A percentile compares a stretch with the other conserved stretches of the same genome.
These are phyloP conservation scores for Aspergillus neoniger DNA, from an alignment of 2,329 filamentous ascomycete species.

Conservation along the genomic window DNA sequence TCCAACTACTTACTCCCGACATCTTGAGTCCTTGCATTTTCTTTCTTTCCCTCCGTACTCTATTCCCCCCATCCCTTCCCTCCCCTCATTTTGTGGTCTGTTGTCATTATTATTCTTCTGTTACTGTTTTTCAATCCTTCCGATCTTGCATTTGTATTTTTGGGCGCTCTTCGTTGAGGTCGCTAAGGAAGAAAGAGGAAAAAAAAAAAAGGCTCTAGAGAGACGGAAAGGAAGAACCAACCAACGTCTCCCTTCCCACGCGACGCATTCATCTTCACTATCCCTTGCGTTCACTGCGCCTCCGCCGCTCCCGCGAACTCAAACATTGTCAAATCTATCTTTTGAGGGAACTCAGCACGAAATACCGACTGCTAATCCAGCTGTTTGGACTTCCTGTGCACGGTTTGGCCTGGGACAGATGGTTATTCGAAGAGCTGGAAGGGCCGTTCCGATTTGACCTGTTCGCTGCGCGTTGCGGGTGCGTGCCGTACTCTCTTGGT, in stretches of 20 bases:
- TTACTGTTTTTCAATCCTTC: not conserved
- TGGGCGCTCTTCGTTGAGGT: not conserved
- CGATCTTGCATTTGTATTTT: not conserved
- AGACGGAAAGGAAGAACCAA: conserved; percentile 8
- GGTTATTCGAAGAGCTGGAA: conserved; percentile 23
- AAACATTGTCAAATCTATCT: conserved; percentile 23
- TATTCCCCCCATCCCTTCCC: not conserved
- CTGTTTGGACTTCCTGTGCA: conserved; percentile 15
- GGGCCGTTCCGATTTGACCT: conserved; percentile 31
- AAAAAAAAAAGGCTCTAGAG: not conserved
- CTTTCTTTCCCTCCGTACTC: not conserved
- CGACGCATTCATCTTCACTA: conserved; percentile 29
- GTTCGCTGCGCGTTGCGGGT: conserved; percentile 27
- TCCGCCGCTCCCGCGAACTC: conserved; percentile 28
- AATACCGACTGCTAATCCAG: conserved; percentile 19
- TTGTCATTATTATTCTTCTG: conserved; percentile 2
- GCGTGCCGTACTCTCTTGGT: conserved; percentile 23
- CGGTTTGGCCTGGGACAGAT: conserved; percentile 21
- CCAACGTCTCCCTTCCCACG: conserved; percentile 31
- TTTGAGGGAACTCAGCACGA: conserved; percentile 11
- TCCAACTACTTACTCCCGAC: not conserved
- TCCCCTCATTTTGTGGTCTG: not conserved
- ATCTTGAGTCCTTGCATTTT: not conserved
- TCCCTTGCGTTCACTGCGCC: conserved; percentile 34
- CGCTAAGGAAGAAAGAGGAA: not conserved